Evolutionary conservation across 495 filamentous ascomycete species (phyloP).

Genomic region (Penicillium maclennaniae): DNA sequence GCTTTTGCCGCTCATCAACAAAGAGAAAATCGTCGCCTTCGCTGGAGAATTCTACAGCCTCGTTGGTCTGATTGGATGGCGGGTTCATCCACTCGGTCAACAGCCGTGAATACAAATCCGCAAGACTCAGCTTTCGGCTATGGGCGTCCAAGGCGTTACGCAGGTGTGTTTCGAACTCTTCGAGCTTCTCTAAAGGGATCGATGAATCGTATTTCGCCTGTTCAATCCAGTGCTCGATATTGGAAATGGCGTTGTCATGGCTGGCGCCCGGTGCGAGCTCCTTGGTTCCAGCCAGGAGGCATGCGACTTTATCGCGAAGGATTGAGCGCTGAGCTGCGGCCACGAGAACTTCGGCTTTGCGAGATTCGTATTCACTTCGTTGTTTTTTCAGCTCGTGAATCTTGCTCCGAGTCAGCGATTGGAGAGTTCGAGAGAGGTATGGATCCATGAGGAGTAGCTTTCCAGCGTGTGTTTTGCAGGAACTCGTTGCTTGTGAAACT

Average conservation of each 20-base stretch:
- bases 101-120: slow-evolving; percentile 53
- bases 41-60: neutral
- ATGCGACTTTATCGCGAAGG: slow-evolving; percentile 4
- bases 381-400: slow-evolving; percentile 52
- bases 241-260: slow-evolving; percentile 12
- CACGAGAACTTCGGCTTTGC: slow-evolving; percentile 25
- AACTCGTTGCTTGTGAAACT: too few species aligned
- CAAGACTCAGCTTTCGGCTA: slow-evolving; percentile 50
- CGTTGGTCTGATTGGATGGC: slow-evolving; percentile 12
- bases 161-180: slow-evolving; percentile 42
- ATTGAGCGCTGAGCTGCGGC: slow-evolving; percentile 2
- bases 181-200: slow-evolving; percentile 29
- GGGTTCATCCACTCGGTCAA: slow-evolving; percentile 55
- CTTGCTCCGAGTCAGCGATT: slow-evolving; percentile 55
- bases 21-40: slow-evolving; percentile 18
- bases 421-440: slow-evolving; percentile 47
- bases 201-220: slow-evolving; percentile 42
- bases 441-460: slow-evolving; percentile 1
- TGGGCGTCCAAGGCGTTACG: slow-evolving; percentile 41
- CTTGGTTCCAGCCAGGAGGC: slow-evolving; percentile 13
- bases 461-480: too few species aligned
- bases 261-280: slow-evolving; percentile 9
- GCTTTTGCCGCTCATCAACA: slow-evolving; percentile 27
- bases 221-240: slow-evolving; percentile 37
- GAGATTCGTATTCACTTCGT: slow-evolving; percentile 40